Evolutionary conservation across 257 asterid genomes (phyloP), one percentile per base, ranked within the genome.

Genomic region (Lycium ferocissimum): DNA sequence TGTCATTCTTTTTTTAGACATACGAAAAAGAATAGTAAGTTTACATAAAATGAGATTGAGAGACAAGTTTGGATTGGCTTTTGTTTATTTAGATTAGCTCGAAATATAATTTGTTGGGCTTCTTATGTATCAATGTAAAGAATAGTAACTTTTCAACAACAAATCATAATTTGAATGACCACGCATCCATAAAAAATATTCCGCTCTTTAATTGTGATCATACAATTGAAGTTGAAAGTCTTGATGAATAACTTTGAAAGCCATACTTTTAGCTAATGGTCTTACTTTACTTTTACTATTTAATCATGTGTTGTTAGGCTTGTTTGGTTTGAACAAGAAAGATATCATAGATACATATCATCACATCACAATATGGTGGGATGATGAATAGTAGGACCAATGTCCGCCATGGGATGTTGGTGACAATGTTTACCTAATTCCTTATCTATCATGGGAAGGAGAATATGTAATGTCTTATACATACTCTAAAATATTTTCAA

Each of bases 301-400:
- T 9, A 72, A 43, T 72, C 35, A 43, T 72, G 38, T 72, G 37
- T 26, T 67, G 5, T 18, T 17, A 17, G 65, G 22, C 22, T 58
- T 26, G n/a, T 73, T 73, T 47, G 40, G 80, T 73, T 5, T 66
- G 45, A 73, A 73, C 14, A 22, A 18, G 58, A n/a, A 73, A 10
- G 10, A 11, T n/a, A n/a, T 45, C n/a, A 73, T 73, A 22, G 6
- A 47, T 75, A 47, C 45, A 45, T 11, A 20, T 20, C n/a, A 73
- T 73, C 59, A 14, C 61, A 73, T 73, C 47, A 73, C 40, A 47
- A 49, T 73, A 72, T 72, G 40, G 40, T 45, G 47, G 58, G 11
- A 49, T 75, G 81, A 45, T 45, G 40, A 73, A 75, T 22, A 22
- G 43, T 75, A 75, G 61, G 61, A 75, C 81, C 61, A 75, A 49